A percentile compares a stretch with the other conserved stretches of the same genome.
phyloP scores from a whole-genome alignment of 2,329 filamentous ascomycete species.

The Didymella sp. region DNA sequence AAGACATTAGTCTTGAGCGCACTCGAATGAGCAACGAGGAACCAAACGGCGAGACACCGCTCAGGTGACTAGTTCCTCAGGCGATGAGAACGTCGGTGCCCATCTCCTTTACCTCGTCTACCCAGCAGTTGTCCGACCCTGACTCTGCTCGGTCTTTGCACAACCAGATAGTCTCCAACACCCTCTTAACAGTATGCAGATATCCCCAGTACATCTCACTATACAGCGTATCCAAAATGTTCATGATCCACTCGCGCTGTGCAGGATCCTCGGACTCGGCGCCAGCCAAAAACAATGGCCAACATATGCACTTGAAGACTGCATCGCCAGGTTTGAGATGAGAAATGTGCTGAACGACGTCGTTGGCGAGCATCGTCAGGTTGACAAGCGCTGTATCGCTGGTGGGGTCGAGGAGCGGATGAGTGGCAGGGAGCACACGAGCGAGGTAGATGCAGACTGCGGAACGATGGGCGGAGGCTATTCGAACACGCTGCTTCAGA shows the following conservation, averaged over 20 bases:
- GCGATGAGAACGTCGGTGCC: slow-evolving; percentile 46
- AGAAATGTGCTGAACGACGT: slow-evolving; percentile 61
- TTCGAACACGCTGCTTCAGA: slow-evolving; percentile 44
- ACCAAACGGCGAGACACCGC: too few species aligned
- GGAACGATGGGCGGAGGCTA: slow-evolving; percentile 49
- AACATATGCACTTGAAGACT: slow-evolving; percentile 67
- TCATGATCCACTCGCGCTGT: slow-evolving; percentile 61
- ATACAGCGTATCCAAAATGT: slow-evolving; percentile 50
- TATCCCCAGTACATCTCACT: slow-evolving; percentile 50
- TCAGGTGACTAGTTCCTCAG: slow-evolving; percentile 12
- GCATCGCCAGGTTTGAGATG: slow-evolving; percentile 58
- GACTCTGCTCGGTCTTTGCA: slow-evolving; percentile 34
- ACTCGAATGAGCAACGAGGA: neutral
- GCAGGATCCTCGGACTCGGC: slow-evolving; percentile 60
- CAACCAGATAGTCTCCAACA: slow-evolving; percentile 47
- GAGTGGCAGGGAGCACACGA: slow-evolving; percentile 41
- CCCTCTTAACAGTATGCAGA: slow-evolving; percentile 44
- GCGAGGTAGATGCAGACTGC: slow-evolving; percentile 52
- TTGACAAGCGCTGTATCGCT: slow-evolving; percentile 48
- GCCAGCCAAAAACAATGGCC: slow-evolving; percentile 66
- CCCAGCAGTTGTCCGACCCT: slow-evolving; percentile 43
- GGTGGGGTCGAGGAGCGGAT: slow-evolving; percentile 50
- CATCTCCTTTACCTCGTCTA: slow-evolving; percentile 43
- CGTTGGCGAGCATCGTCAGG: slow-evolving; percentile 53
- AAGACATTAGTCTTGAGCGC: neutral